These are phyloP conservation scores for Exobasidium rhododendri DNA, from an alignment of 1,284 basidiomycete genomes.

Conservation along the genomic window DNA sequence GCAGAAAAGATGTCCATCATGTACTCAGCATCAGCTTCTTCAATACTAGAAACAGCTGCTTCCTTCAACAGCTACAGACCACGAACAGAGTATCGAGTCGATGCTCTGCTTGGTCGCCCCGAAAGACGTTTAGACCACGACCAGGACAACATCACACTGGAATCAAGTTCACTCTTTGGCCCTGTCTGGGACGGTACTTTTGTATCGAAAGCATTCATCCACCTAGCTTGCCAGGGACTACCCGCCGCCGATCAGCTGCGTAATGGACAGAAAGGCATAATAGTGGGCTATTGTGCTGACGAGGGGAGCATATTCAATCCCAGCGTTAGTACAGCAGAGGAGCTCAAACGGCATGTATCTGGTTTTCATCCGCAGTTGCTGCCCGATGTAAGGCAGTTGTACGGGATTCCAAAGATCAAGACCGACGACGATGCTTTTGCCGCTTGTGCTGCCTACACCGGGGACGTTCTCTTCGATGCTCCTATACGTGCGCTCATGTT, in stretches of 20 bases:
- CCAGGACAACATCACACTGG: background rate
- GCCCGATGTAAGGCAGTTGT: slow-evolving; percentile 20
- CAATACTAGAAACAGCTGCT: slow-evolving; percentile 18
- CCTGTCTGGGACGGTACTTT: slow-evolving; percentile 35
- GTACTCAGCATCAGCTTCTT: slow-evolving; percentile 18
- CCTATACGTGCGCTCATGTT: slow-evolving; percentile 28
- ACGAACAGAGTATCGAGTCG: slow-evolving; percentile 15
- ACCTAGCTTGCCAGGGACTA: slow-evolving; percentile 1
- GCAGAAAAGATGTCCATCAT: slow-evolving; percentile 9
- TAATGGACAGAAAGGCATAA: slow-evolving; percentile 25
- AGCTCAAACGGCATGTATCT: slow-evolving; percentile 20
- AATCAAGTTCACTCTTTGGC: slow-evolving; percentile 13
- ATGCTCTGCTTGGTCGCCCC: background rate
- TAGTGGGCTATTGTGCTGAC: slow-evolving; percentile 33
- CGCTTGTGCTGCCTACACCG: slow-evolving; percentile 33
- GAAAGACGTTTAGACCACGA: background rate
- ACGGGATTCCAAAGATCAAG: slow-evolving; percentile 17
- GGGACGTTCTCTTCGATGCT: slow-evolving; percentile 30
- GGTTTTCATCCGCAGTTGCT: slow-evolving; percentile 19
- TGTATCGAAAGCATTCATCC: slow-evolving; percentile 9
- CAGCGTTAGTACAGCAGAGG: slow-evolving; percentile 19
- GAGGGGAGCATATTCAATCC: slow-evolving; percentile 42
- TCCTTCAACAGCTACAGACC: slow-evolving; percentile 25
- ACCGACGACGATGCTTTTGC: slow-evolving; percentile 21
- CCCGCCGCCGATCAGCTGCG: slow-evolving; percentile 15